Percentiles rank a stretch among this genome's conserved stretches.
Conservation (phyloP, 441 rosid genomes). For the Brassica balearica region DNA sequence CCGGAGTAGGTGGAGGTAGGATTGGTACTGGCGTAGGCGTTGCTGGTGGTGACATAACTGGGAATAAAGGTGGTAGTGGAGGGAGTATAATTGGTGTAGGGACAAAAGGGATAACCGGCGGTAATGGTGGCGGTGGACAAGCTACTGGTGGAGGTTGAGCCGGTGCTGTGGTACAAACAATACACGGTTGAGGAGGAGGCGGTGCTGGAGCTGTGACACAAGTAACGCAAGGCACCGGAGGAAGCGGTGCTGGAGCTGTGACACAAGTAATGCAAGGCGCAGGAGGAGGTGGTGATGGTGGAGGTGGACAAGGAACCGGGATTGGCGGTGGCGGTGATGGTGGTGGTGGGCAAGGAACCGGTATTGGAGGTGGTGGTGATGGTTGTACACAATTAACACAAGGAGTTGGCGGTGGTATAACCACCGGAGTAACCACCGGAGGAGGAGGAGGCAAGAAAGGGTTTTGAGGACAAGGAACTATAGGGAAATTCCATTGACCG, state of each 20-base stretch:
- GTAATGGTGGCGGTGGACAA: constrained; percentile 29
- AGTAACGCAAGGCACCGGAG: constrained; percentile 30
- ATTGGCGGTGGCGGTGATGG: constrained; percentile 20
- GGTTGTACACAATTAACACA: not conserved
- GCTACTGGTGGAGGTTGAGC: constrained; percentile 25
- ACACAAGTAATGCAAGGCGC: constrained; percentile 19
- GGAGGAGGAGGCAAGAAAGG: constrained; percentile 43
- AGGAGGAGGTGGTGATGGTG: constrained; percentile 15
- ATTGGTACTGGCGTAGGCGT: constrained; percentile 30
- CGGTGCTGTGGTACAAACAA: constrained; percentile 12
- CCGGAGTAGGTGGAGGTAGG: not conserved
- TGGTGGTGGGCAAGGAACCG: constrained; percentile 22
- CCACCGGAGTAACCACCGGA: not conserved
- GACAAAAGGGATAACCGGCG: constrained; percentile 18
- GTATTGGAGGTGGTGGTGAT: not conserved
- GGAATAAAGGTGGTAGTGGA: constrained; percentile 33
- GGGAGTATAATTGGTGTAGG: constrained; percentile 34
- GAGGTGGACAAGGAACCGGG: constrained; percentile 29
- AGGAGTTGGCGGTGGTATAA: constrained; percentile 28
- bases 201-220: constrained; percentile 20
- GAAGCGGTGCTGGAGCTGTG: constrained; percentile 13
- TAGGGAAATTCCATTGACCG: constrained; percentile 44
- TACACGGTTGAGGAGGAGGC: constrained; percentile 34
- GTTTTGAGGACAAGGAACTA: constrained; percentile 42
- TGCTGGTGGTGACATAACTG: constrained; percentile 30